Percentiles rank a stretch among this genome's conserved stretches.
phyloP scores from a whole-genome alignment of 805 yeast species.

The Kodamaea laetipori region DNA sequence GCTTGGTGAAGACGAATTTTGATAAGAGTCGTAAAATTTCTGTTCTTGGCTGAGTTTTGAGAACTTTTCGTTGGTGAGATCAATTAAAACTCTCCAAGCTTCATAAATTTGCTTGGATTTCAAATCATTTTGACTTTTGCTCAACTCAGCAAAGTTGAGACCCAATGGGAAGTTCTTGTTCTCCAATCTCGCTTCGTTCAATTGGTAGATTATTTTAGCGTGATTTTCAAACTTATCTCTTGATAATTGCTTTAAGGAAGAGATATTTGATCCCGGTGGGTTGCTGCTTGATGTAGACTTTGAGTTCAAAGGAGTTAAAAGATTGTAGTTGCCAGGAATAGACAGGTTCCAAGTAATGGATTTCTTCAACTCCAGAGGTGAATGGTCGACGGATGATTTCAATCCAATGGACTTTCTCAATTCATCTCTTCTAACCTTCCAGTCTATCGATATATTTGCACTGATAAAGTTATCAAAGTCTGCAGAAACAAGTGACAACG shows the following conservation, averaged over 20 bases:
- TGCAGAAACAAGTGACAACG: conserved; percentile 68
- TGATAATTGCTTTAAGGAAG: conserved; percentile 35
- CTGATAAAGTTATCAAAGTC: conserved; percentile 82
- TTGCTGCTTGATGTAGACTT: conserved; percentile 6
- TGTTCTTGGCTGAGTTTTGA: conserved; percentile 38
- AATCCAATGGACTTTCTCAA: conserved; percentile 70
- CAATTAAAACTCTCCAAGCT: conserved; percentile 67
- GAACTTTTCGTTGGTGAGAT: conserved; percentile 43
- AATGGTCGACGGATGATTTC: conserved; percentile 6
- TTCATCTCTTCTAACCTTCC: conserved; percentile 78
- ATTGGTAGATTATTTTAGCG: conserved; percentile 68
- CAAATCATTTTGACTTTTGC: conserved; percentile 58
- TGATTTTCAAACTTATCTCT: conserved; percentile 69
- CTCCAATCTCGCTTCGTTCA: conserved; percentile 68
- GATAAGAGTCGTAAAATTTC: conserved; percentile 29
- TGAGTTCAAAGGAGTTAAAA: conserved; percentile 34
- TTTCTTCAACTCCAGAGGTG: conserved; percentile 20
- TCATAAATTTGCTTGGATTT: conserved; percentile 73
- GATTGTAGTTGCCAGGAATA: conserved; percentile 33
- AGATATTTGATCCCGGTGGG: conserved; percentile 13
- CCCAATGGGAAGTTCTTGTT: conserved; percentile 57
- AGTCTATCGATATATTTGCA: conserved; percentile 74
- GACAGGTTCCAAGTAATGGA: conserved; percentile 40
- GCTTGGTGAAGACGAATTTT: conserved; percentile 21
- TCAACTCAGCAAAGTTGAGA: conserved; percentile 59